Conservation (phyloP, 306 rosid species). For the Datisca glomerata region DNA sequence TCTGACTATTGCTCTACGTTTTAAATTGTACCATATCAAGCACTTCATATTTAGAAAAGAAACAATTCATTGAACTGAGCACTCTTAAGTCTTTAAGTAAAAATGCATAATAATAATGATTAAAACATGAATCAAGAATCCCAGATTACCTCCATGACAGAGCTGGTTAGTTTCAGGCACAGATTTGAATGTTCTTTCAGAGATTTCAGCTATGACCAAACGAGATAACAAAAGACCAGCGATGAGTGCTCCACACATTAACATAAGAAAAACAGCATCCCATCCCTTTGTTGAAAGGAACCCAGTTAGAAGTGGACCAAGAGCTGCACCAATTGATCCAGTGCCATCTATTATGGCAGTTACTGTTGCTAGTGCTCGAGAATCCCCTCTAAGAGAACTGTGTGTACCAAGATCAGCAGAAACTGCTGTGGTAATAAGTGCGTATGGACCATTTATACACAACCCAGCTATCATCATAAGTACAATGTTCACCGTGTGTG, state of each 20-base stretch:
- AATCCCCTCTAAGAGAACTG: constrained; percentile 56
- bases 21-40: no score
- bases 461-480: constrained; percentile 75
- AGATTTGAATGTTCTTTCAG: constrained; percentile 31
- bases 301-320: constrained; percentile 84
- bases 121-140: not conserved
- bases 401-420: constrained; percentile 87
- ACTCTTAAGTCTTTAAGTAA: not conserved
- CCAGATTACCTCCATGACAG: constrained; percentile 35
- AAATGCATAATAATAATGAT: not conserved
- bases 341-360: constrained; percentile 87
- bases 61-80: no score
- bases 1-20: no score
- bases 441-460: constrained; percentile 74
- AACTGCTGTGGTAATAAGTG: constrained; percentile 84
- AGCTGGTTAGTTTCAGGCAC: constrained; percentile 17
- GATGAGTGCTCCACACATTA: constrained; percentile 49
- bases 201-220: constrained; percentile 43
- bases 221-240: constrained; percentile 59
- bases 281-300: constrained; percentile 62
- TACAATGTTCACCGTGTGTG: constrained; percentile 36
- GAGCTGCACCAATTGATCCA: constrained; percentile 74
- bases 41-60: no score
- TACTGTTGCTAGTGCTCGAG: constrained; percentile 83
- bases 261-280: constrained; percentile 58